Evolutionary conservation across 2,329 filamentous ascomycete species (phyloP), one percentile per base, ranked within the genome.

Genomic region (Knoxdaviesia proteae): DNA sequence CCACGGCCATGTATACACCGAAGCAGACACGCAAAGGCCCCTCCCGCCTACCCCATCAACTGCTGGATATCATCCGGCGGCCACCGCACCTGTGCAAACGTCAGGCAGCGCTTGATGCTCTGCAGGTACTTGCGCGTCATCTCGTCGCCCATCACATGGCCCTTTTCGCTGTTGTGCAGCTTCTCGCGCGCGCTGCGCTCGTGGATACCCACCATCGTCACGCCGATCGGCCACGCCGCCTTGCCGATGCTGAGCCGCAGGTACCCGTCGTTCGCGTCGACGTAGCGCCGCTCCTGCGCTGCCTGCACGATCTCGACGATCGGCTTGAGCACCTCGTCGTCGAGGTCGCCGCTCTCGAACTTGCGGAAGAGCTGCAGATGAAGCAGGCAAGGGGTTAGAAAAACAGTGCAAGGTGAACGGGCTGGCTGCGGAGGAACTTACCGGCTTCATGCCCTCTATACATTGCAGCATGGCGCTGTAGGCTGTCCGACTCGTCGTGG

Each of bases 191-290:
- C 88, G 50, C 81, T 90, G 55, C 90, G 77, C 67, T 96, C 90
- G 71, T 98, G 90, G 52, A 98, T 98, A 67, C 90, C 90, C 54
- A 98, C 90, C 90, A 96, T 98, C 58, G 90, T 98, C 36, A 98
- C 90, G 61, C 90, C 90, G 54, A 98, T 98, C 30, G 90, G 90
- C 90, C 90, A 98, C 10, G 90, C 90, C 50, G 86, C 87, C 63
- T 94, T 94, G 49, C 86, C 86, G 54, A 98, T 98, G 57, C 84
- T 93, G 43, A 98, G 67, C 42, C 84, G 71, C 47, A 98, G 65
- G 58, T 98, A 98, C 0, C 84, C 87, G 57, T 98, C 84, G 56
- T 96, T 96, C 34, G 90, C 90, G 60, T 94, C 83, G 39, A 98
- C 88, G 55, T 98, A 98, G 48, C 84, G 75, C 46, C 86, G 73